These are phyloP conservation scores for Saccharomycopsis malanga DNA, from an alignment of 805 yeast species.

Conservation along the genomic window DNA sequence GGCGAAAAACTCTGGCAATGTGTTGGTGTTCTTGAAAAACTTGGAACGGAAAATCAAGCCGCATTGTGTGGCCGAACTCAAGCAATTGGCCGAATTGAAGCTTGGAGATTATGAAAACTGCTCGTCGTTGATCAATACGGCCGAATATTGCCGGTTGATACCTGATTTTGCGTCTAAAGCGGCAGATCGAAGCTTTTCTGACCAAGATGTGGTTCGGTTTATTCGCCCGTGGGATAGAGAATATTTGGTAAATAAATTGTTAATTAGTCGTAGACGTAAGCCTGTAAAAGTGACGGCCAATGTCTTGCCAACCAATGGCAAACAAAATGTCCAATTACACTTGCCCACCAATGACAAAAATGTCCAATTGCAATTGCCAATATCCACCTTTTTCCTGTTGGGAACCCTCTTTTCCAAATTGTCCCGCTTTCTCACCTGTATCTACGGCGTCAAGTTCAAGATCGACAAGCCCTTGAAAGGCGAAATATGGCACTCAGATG, in stretches of 20 bases:
- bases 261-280: constrained; percentile 22
- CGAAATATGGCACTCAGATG: constrained; percentile 87
- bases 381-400: constrained; percentile 70
- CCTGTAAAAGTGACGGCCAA: no score
- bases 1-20: constrained; percentile 79
- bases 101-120: constrained; percentile 25
- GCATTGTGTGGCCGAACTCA: constrained; percentile 55
- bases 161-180: constrained; percentile 4
- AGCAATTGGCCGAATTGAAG: constrained; percentile 37
- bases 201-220: constrained; percentile 36
- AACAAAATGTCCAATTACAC: constrained; percentile 21
- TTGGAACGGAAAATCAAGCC: constrained; percentile 46
- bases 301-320: constrained; percentile 26
- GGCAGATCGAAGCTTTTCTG: constrained; percentile 24
- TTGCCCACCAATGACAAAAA: not conserved
- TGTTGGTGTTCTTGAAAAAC: constrained; percentile 56
- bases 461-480: constrained; percentile 59
- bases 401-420: constrained; percentile 85
- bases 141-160: constrained; percentile 4
- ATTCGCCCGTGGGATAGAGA: constrained; percentile 93
- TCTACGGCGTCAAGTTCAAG: constrained; percentile 71
- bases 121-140: constrained; percentile 2
- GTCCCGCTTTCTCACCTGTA: constrained; percentile 55
- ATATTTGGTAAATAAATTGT: constrained; percentile 37
- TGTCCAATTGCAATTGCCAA: constrained; percentile 38